Conservation (phyloP, 2,329 filamentous ascomycete genomes). For the Botrytis aclada region DNA sequence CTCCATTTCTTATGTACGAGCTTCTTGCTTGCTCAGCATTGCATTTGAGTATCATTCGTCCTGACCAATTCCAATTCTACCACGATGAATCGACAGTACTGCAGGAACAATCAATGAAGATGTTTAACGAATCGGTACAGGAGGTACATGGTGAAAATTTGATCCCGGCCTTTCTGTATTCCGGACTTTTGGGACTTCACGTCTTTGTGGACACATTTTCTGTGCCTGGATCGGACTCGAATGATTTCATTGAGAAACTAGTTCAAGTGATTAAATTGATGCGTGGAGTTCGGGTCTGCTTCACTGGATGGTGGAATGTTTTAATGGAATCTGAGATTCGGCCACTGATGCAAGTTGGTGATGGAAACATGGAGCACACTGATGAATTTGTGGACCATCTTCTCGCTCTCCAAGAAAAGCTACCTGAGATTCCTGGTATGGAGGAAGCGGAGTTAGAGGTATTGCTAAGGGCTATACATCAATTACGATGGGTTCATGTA, state of each 20-base stretch:
- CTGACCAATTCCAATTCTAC: conserved; percentile 30
- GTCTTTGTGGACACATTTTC: conserved; percentile 41
- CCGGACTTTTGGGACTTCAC: conserved; percentile 37
- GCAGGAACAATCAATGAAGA: conserved; percentile 34
- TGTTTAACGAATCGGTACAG: conserved; percentile 34
- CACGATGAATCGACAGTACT: conserved; percentile 37
- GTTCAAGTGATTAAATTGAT: conserved; percentile 34
- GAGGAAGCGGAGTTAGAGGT: not conserved
- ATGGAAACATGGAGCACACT: not conserved
- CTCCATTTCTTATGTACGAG: conserved; percentile 38
- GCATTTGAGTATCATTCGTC: conserved; percentile 34
- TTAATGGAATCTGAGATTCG: conserved; percentile 33
- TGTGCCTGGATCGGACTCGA: conserved; percentile 34
- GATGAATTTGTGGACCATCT: conserved; percentile 18
- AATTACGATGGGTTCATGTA: conserved; percentile 25
- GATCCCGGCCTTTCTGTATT: conserved; percentile 37
- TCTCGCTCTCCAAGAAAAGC: not conserved
- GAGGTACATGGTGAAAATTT: conserved; percentile 27
- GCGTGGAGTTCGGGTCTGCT: conserved; percentile 33
- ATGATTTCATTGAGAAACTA: conserved; percentile 34
- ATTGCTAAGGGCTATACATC: conserved; percentile 20
- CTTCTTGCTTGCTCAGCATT: conserved; percentile 38
- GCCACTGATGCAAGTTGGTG: conserved; percentile 24
- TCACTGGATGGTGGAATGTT: conserved; percentile 26
- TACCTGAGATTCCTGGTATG: not conserved